These are phyloP conservation scores for Carex pumila DNA, from an alignment of 176 grass and related monocot species.

Conservation along the genomic window DNA sequence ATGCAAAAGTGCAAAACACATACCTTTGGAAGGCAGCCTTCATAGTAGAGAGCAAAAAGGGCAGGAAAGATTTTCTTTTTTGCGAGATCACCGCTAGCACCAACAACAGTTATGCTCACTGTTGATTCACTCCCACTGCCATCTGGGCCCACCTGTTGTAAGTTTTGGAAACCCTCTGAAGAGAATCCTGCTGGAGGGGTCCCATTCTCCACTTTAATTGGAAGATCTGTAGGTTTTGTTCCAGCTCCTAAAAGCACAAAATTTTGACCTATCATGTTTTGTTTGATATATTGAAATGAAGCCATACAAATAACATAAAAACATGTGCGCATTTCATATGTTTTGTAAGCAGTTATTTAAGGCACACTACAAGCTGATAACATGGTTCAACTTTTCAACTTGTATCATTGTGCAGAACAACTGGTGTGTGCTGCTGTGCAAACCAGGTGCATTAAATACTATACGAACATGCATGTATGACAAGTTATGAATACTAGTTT, in stretches of 20 bases:
- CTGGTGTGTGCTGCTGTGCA: not conserved
- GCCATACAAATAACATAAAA: not conserved
- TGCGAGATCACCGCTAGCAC: constrained; percentile 89
- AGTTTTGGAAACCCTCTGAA: constrained; percentile 43
- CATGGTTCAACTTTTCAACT: not conserved
- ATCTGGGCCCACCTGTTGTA: not conserved
- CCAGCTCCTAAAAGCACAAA: not conserved
- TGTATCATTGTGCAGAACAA: not conserved
- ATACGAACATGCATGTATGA: not conserved
- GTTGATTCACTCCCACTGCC: constrained; percentile 30
- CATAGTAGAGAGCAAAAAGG: constrained; percentile 90
- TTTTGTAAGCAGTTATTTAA: not conserved
- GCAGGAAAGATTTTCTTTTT: constrained; percentile 99
- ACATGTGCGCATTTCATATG: not conserved
- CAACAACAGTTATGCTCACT: constrained; percentile 88
- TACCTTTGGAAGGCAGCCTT: constrained; percentile 88
- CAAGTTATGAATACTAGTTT: not conserved
- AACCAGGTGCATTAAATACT: not conserved
- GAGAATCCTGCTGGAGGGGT: constrained; percentile 22
- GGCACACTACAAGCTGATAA: not conserved
- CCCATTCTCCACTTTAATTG: constrained; percentile 41
- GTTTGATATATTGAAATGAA: not conserved
- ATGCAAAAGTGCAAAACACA: not conserved
- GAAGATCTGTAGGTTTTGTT: constrained; percentile 11
- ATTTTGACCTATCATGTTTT: not conserved